phyloP scores from a whole-genome alignment of 139 green algal species.

The Deuterostichococcus epilithicus region DNA sequence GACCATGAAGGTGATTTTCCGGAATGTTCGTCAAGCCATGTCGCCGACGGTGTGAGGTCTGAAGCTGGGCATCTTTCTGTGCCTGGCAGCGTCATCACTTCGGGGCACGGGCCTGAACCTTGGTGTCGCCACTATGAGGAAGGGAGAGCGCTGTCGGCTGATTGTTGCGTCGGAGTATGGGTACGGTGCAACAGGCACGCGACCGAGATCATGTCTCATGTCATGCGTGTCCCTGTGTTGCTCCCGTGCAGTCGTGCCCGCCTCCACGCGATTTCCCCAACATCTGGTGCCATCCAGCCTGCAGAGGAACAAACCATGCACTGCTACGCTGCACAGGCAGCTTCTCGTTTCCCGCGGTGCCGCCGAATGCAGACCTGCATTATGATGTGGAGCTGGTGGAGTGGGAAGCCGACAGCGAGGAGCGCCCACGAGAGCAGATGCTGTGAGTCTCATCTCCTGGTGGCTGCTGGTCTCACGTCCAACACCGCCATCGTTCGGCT shows the following conservation, averaged over 20 bases:
- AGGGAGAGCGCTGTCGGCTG: constrained; percentile 50
- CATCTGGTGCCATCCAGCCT: background rate
- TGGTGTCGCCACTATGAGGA: constrained; percentile 58
- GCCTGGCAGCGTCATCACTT: constrained; percentile 29
- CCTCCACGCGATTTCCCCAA: background rate
- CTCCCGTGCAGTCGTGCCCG: background rate
- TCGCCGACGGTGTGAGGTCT: no score
- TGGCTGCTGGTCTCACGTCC: no score
- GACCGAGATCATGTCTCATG: no score
- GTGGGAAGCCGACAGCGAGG: constrained; percentile 37
- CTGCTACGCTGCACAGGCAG: constrained; percentile 31
- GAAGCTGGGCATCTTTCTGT: background rate
- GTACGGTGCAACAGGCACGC: constrained; percentile 27
- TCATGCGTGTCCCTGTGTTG: background rate
- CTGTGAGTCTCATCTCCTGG: background rate
- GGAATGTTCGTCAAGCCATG: background rate
- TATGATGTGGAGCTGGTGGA: constrained; percentile 73
- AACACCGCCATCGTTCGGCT: no score
- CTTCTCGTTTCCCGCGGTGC: constrained; percentile 81
- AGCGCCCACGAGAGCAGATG: background rate
- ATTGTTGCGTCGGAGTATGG: constrained; percentile 41
- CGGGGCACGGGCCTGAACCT: constrained; percentile 54
- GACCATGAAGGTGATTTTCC: background rate
- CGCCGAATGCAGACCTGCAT: constrained; percentile 48
- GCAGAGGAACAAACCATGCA: background rate